Conservation (phyloP, 495 filamentous ascomycete species). For the Evansstolkia leycettana region DNA sequence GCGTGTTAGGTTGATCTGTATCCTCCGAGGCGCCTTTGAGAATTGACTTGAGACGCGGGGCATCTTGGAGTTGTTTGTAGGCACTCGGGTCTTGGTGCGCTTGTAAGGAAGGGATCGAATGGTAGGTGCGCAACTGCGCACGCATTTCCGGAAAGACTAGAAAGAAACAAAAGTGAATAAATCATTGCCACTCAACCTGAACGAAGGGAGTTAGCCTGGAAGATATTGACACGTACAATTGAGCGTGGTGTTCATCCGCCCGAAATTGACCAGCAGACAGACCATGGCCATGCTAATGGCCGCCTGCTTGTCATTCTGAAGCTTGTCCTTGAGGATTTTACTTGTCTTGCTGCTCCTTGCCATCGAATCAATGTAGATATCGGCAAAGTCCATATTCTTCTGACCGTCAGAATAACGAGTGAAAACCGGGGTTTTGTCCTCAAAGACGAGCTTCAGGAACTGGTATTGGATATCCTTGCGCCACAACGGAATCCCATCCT, state of each 20-base stretch:
- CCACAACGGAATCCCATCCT: constrained; percentile 94
- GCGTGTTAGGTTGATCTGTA: constrained; percentile 67
- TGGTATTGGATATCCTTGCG: constrained; percentile 95
- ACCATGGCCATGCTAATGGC: constrained; percentile 99
- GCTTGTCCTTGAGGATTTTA: constrained; percentile 94
- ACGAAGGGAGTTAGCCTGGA: background rate
- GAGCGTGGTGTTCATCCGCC: constrained; percentile 95
- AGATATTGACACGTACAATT: constrained; percentile 62
- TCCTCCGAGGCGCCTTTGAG: constrained; percentile 96
- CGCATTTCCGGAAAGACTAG: constrained; percentile 99
- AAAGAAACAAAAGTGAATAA: constrained; percentile 15
- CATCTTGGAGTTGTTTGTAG: constrained; percentile 97
- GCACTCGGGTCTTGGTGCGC: constrained; percentile 89
- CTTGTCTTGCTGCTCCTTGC: constrained; percentile 97
- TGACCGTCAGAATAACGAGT: constrained; percentile 65
- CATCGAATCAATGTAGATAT: constrained; percentile 98
- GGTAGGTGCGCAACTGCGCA: constrained; percentile 93
- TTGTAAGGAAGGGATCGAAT: constrained; percentile 92
- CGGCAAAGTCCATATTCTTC: constrained; percentile 74
- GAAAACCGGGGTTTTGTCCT: constrained; percentile 73
- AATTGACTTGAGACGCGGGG: constrained; percentile 90
- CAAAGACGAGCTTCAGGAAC: constrained; percentile 84
- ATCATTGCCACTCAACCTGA: background rate
- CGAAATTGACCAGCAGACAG: constrained; percentile 92
- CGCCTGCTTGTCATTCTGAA: constrained; percentile 80